Conservation (phyloP, 2,329 filamentous ascomycete genomes). For the Colletotrichum orchidophilum region DNA sequence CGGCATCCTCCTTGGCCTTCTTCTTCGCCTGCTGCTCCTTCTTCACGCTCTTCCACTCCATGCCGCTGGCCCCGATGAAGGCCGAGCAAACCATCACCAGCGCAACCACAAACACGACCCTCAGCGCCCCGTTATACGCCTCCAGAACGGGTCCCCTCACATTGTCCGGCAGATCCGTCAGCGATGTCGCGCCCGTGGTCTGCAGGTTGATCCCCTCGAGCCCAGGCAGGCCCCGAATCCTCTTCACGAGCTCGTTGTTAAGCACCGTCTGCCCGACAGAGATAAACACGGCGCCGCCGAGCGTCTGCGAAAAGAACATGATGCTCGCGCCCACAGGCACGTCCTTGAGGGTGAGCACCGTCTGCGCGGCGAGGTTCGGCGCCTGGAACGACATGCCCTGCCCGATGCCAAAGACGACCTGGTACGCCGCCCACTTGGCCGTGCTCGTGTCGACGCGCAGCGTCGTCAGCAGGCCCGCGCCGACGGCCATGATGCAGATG, state of each 20-base stretch:
- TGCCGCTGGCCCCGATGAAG: conserved; percentile 61
- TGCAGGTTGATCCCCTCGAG: conserved; percentile 35
- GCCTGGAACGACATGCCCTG: conserved; percentile 54
- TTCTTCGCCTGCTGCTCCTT: conserved; percentile 35
- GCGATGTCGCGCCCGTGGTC: conserved; percentile 27
- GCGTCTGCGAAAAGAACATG: conserved; percentile 55
- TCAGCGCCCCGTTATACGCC: conserved; percentile 71
- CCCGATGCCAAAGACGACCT: conserved; percentile 56
- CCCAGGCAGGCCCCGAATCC: conserved; percentile 43
- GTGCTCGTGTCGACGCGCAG: conserved; percentile 40
- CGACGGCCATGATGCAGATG: conserved; percentile 44
- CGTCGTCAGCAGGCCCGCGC: conserved; percentile 54
- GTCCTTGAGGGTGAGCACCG: conserved; percentile 51
- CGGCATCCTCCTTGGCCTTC: conserved; percentile 13
- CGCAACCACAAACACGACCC: conserved; percentile 67
- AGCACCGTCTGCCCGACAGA: conserved; percentile 57
- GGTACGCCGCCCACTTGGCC: conserved; percentile 51
- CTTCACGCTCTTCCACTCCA: conserved; percentile 68
- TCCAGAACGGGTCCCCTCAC: conserved; percentile 36
- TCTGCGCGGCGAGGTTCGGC: conserved; percentile 57
- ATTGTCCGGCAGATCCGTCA: conserved; percentile 38
- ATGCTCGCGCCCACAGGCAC: conserved; percentile 53
- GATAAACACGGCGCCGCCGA: conserved; percentile 57
- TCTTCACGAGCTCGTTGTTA: conserved; percentile 48
- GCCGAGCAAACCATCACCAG: conserved; percentile 62